phyloP scores from a whole-genome alignment of 1,284 basidiomycete species.

The Meripilus lineatus region DNA sequence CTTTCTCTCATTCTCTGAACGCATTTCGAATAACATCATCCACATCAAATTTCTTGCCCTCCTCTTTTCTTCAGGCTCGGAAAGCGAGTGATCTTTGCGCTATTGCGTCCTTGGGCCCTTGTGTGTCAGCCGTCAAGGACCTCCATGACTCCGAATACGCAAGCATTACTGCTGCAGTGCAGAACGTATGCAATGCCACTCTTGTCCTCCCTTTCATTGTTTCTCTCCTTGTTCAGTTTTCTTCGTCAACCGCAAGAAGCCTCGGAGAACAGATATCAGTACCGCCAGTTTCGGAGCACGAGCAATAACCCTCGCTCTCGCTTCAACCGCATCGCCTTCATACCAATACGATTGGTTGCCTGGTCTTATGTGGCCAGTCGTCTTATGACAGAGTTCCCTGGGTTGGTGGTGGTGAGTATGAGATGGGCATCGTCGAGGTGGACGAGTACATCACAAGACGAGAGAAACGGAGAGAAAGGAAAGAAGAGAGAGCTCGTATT shows the following conservation, averaged over 20 bases:
- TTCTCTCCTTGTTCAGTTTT: constrained; percentile 90
- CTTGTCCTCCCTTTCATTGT: constrained; percentile 91
- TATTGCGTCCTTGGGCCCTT: constrained; percentile 89
- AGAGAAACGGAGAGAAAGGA: constrained; percentile 46
- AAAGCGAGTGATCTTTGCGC: constrained; percentile 79
- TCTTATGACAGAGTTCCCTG: constrained; percentile 89
- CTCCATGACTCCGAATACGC: constrained; percentile 35
- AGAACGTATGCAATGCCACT: constrained; percentile 94
- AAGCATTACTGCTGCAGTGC: constrained; percentile 71
- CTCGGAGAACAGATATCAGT: constrained; percentile 94
- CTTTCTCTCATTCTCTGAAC: not conserved
- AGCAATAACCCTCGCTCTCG: constrained; percentile 72
- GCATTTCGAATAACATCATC: constrained; percentile 59
- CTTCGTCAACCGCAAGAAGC: constrained; percentile 83
- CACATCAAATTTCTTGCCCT: constrained; percentile 98
- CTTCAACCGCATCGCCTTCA: constrained; percentile 70
- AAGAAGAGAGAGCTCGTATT: constrained; percentile 3
- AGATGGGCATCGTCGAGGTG: constrained; percentile 62
- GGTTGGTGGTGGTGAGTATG: constrained; percentile 98
- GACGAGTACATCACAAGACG: constrained; percentile 56
- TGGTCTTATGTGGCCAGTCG: constrained; percentile 78
- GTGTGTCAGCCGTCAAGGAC: constrained; percentile 68
- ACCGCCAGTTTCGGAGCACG: constrained; percentile 91
- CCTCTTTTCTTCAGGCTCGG: constrained; percentile 95
- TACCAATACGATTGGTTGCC: constrained; percentile 86